A percentile compares a stretch with the other conserved stretches of the same genome.
phyloP scores from a whole-genome alignment of 2,329 filamentous ascomycete genomes.

The Hirsutella thompsonii region DNA sequence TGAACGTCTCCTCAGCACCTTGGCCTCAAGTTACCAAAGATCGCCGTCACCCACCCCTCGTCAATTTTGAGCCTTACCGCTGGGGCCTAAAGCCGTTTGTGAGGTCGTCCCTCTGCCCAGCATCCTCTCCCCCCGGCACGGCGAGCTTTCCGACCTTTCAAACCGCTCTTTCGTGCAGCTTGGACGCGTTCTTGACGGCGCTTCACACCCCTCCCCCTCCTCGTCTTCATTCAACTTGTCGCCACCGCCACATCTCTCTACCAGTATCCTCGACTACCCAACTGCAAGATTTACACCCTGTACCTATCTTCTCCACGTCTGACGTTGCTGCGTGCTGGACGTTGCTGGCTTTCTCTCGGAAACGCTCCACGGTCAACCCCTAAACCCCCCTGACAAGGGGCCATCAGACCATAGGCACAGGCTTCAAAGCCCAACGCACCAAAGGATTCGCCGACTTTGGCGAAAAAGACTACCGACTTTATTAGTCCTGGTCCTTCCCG shows the following conservation, averaged over 20 bases:
- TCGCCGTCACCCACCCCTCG: too few species aligned
- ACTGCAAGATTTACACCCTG: too few species aligned
- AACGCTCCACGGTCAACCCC: background rate
- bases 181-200: background rate
- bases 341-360: background rate
- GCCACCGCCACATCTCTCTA: slow-evolving; percentile 4
- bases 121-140: background rate
- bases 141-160: background rate
- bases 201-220: background rate
- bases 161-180: background rate
- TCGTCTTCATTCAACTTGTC: background rate
- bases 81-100: too few species aligned
- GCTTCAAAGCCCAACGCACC: slow-evolving; percentile 1
- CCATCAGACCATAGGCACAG: slow-evolving; percentile 1
- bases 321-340: background rate
- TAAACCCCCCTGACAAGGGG: slow-evolving; percentile 2
- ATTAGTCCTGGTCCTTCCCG: slow-evolving; percentile 1
- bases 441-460: slow-evolving; percentile 1
- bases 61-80: too few species aligned
- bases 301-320: too few species aligned
- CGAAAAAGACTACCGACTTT: slow-evolving; percentile 1
- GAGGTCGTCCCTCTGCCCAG: background rate
- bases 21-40: too few species aligned
- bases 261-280: too few species aligned
- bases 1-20: too few species aligned